These are phyloP conservation scores for Gynochthodes officinalis DNA, from an alignment of 257 asterid species.

Conservation along the genomic window DNA sequence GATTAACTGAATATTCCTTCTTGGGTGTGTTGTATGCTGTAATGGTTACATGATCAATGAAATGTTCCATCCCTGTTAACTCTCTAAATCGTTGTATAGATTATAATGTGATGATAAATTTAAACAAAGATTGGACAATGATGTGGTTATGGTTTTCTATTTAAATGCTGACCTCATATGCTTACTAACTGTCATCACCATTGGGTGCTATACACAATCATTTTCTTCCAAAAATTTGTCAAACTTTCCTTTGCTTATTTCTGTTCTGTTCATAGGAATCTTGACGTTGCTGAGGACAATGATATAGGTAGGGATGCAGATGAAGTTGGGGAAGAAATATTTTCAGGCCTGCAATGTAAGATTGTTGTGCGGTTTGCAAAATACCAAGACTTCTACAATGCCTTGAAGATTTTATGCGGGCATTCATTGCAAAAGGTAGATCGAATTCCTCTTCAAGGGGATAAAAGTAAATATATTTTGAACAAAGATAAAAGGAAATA, in stretches of 20 bases:
- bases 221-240: not conserved
- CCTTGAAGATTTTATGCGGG: conserved; percentile 75
- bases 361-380: conserved; percentile 72
- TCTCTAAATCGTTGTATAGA: not conserved
- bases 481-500: no score
- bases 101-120: not conserved
- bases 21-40: no score
- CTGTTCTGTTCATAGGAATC: conserved; percentile 53
- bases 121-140: not conserved
- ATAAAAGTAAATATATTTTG: no score
- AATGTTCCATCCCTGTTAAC: not conserved
- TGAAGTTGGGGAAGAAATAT: conserved; percentile 53
- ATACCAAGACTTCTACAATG: conserved; percentile 59
- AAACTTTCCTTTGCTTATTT: conserved; percentile 1
- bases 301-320: conserved; percentile 48
- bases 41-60: no score
- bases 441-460: not conserved
- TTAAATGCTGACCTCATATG: not conserved
- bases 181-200: not conserved
- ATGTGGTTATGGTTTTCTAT: not conserved
- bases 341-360: conserved; percentile 87
- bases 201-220: not conserved
- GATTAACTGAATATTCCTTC: no score
- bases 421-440: conserved; percentile 77
- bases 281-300: conserved; percentile 89